phyloP scores from a whole-genome alignment of 169 alveolate species.

The Amoebophrya sp. region DNA sequence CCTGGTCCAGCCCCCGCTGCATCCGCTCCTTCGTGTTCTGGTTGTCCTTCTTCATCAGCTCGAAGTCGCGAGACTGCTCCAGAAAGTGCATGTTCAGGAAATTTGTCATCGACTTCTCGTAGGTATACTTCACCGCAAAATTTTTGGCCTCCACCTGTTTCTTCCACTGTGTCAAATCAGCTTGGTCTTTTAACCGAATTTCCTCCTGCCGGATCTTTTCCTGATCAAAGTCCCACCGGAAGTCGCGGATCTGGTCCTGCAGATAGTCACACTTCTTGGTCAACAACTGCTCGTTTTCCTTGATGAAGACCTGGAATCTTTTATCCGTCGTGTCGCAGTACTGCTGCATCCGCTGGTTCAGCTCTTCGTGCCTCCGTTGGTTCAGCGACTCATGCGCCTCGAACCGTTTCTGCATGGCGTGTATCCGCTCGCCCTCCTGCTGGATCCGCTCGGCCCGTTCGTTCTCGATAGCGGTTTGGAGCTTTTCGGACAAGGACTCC shows the following conservation, averaged over 20 bases:
- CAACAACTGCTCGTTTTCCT: background rate
- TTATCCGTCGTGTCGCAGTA: conserved; percentile 16
- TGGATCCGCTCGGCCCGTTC: background rate
- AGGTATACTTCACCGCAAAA: background rate
- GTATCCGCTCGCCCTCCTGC: background rate
- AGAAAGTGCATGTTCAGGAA: background rate
- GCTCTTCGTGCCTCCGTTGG: background rate
- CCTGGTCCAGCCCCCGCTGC: background rate
- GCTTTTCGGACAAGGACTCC: background rate
- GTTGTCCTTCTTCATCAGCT: background rate
- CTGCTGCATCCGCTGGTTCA: background rate
- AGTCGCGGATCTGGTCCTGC: background rate
- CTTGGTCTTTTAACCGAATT: background rate
- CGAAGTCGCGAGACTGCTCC: background rate
- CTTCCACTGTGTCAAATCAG: background rate
- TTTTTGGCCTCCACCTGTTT: background rate
- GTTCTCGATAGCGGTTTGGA: background rate
- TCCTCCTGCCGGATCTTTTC: background rate
- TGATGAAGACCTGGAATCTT: background rate
- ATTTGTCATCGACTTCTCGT: background rate
- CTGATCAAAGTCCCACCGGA: background rate
- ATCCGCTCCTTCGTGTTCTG: background rate
- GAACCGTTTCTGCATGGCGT: background rate
- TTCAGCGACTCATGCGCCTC: background rate
- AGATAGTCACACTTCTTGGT: conserved; percentile 17